Evolutionary conservation across 345 rosid species (phyloP), one percentile per base, ranked within the genome.

Genomic region (Conringia planisiliqua): DNA sequence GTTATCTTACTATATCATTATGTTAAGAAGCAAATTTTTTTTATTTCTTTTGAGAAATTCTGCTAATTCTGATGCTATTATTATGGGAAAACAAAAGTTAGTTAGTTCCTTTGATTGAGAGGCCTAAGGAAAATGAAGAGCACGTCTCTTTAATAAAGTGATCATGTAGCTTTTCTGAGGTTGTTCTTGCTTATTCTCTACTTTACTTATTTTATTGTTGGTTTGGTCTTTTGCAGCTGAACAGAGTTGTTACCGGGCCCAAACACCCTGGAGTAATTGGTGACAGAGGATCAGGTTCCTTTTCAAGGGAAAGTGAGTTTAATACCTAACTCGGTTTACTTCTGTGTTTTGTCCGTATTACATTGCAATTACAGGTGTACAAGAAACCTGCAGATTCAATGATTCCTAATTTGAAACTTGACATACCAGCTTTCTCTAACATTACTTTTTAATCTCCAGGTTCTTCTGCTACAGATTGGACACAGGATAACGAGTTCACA

Each of bases 281-380:
- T 62, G 97, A 94, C 61, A 84, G 95, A 84, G 88, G 92, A 73
- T 94, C 98, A 39, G 93, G 96, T 17, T 91, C 98, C 8, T 91
- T 94, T 82, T 94, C 98, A 18, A 88, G 98, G 78, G 98, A 94
- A 91, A 94, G 98, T 94, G 78, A 94, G 98, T 87, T 78, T 5
- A 75, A 58, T 33, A 18, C 42, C 18, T 47, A 20, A 32, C 55
- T 66, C 44, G 13, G 11, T 16, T 43, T 16, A 17, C 52, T 47
- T 68, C 26, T 38, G 29, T 46, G 7, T 64, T 63, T 17, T 7
- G 10, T 17, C 51, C 50, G 1, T 40, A 40, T 40, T 40, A 12
- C 46, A 40, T 40, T 40, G 5, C 16, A 40, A 12, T 40, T 11
- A 40, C 44, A 40, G 12, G n/a, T 12, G 1, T 40, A 40, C 6